Evolutionary conservation across 2,329 filamentous ascomycete species (phyloP), one percentile per base, ranked within the genome.

Genomic region (Colletotrichum camelliae): DNA sequence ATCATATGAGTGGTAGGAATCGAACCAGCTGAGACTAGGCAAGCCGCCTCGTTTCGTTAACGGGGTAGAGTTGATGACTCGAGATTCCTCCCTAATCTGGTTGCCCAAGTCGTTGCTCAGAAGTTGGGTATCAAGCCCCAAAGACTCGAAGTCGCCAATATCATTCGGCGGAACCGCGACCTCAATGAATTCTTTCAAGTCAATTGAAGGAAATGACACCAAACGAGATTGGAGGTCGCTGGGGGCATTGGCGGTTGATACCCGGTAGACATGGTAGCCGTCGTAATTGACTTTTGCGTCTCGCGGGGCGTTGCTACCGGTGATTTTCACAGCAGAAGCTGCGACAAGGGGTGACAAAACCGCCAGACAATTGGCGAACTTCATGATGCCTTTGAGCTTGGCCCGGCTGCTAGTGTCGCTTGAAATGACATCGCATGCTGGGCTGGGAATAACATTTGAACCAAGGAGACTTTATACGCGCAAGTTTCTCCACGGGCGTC

Each of bases 1-100:
- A 2, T 83, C 84, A 77, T 90, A 91, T 2, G 85, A 69, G 75
- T 92, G 90, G 77, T 91, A 91, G 18, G 84, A 82, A 69, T 88
- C 84, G 81, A 90, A 91, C 88, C 88, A 91, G 6, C 86, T 84
- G 24, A 84, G 66, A 62, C 80, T 81, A 8, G 85, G 83, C 16
- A 85, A 79, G 67, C 81, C 83, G 70, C 80, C 80, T 12, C 78
- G 77, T 66, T 77, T 77, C 33, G 75, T 60, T 21, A 78, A 31
- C 67, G 72, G 9, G 39, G 77, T 15, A 21, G 67, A 43, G 9
- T 77, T 79, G 13, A 83, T 77, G 5, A 71, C 75, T 9, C 80
- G 79, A 7, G 77, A 29, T 74, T 85, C 84, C 4, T 77, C 77
- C 5, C 78, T 77, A 48, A 84, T 80, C 13, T 81, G 79, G 29